A percentile compares a stretch with the other conserved stretches of the same genome.
phyloP scores from a whole-genome alignment of 371 early-diverging fungal genomes.

The Mucor indicus region DNA sequence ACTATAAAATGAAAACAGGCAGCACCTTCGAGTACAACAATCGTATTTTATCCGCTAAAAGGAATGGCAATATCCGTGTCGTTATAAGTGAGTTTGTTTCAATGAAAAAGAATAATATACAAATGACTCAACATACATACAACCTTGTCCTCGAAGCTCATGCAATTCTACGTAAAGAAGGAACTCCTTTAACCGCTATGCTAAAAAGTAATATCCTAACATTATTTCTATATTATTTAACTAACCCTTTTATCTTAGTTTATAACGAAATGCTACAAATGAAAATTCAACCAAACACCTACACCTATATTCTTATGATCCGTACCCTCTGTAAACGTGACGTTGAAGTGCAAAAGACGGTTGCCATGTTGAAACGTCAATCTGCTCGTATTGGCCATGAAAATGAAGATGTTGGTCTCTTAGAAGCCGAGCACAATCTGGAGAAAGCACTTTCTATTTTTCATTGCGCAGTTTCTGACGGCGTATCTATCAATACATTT shows the following conservation, averaged over 20 bases:
- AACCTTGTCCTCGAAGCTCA: constrained; percentile 46
- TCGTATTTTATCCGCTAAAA: constrained; percentile 29
- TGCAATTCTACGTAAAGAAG: constrained; percentile 37
- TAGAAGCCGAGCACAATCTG: constrained; percentile 37
- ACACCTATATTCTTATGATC: constrained; percentile 37
- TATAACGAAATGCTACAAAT: constrained; percentile 42
- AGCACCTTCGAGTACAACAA: constrained; percentile 22
- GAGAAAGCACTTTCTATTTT: constrained; percentile 38
- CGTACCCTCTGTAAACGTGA: constrained; percentile 43
- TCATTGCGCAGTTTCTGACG: constrained; percentile 21
- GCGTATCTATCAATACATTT: constrained; percentile 24
- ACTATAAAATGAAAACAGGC: background rate
- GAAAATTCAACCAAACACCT: constrained; percentile 30
- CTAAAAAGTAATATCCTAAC: constrained; percentile 28
- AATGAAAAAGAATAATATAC: constrained; percentile 28
- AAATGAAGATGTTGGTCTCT: constrained; percentile 20
- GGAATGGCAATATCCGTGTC: constrained; percentile 31
- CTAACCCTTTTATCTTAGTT: constrained; percentile 17
- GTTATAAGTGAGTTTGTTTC: constrained; percentile 30
- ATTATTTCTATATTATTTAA: background rate
- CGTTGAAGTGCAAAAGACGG: constrained; percentile 45
- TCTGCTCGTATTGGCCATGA: constrained; percentile 27
- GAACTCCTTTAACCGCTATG: constrained; percentile 30
- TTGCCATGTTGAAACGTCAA: constrained; percentile 36
- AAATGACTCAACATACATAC: constrained; percentile 41